Base-by-base conservation (phyloP, 164 flowering plant genomes). In the Taxillus chinensis region DNA sequence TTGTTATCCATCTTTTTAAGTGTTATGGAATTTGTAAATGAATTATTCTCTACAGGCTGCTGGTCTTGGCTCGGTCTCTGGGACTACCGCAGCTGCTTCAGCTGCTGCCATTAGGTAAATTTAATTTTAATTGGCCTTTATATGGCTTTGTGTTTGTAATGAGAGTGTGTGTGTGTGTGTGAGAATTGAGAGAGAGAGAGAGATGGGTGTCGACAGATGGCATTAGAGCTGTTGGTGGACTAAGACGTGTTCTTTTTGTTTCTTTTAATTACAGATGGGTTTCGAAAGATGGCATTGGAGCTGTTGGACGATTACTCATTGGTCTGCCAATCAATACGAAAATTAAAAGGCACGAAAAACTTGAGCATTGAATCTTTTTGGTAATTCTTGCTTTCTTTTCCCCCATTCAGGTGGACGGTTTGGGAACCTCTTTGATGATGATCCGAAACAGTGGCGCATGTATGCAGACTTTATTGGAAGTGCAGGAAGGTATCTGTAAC, bases 401-500 rank as follows among this genome's bases (percentile, higher is more conserved):
- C 39, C 57, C 70, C 68, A 69, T 76, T 64, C 83, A 89, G 96
- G 98, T 77, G 96, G 96, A 37, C 78, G 90, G 55, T 92, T 87
- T 76, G 95, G 98, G 48, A 81, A 74, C 77, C 83, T 92, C 59
- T 92, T 92, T 72, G 96, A 92, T 71, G 89, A 86, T 76, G 93
- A 92, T 75, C 98, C 96, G 42, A 92, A 86, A 68, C 93, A 87
- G 56, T 92, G 98, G 98, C 92, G 96, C 67, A 75, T 92, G 88
- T 89, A 89, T 82, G 98, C 98, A 40, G 98, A 92, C 77, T 85
- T 92, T 68, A 83, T 92, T 61, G 96, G 98, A 76, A 92, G 98
- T 78, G 85, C 90, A 50, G 96, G 98, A 74, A 90, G 98, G 98
- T 89, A 27, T 43, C 45, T 57, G 4, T 60, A n/a, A 45, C 12